Evolutionary conservation across 1,284 basidiomycete species (phyloP).

Genomic region (Moesziomyces antarcticus): DNA sequence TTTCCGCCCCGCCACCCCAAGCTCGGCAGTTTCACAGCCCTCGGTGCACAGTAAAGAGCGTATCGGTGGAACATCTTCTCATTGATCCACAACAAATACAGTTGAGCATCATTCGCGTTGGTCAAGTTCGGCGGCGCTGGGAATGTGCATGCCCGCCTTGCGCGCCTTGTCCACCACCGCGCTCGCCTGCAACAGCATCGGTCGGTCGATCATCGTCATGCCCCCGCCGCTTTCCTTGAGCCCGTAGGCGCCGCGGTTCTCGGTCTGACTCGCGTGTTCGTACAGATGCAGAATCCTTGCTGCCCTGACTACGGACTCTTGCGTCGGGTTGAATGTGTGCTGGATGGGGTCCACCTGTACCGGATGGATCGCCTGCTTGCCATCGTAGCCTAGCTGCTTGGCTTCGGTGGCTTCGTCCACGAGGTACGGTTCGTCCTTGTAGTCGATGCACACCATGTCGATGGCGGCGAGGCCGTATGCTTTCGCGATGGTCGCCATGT

Average conservation of each 20-base stretch:
- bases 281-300: slow-evolving; percentile 74
- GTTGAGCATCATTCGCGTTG: slow-evolving; percentile 2
- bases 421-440: slow-evolving; percentile 79
- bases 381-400: slow-evolving; percentile 62
- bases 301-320: slow-evolving; percentile 81
- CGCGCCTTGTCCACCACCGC: slow-evolving; percentile 75
- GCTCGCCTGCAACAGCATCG: slow-evolving; percentile 71
- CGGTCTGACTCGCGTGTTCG: slow-evolving; percentile 68
- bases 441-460: slow-evolving; percentile 86
- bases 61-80: too few relatives aligned
- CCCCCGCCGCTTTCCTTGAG: slow-evolving; percentile 72
- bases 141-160: slow-evolving; percentile 76
- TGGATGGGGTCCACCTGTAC: slow-evolving; percentile 84
- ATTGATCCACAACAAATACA: background rate
- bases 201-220: slow-evolving; percentile 78
- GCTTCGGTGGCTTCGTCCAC: slow-evolving; percentile 79
- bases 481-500: slow-evolving; percentile 84
- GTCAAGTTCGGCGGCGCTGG: slow-evolving; percentile 57
- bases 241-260: slow-evolving; percentile 74
- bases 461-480: slow-evolving; percentile 86
- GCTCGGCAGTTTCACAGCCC: background rate
- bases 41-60: too few relatives aligned
- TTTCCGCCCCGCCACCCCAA: background rate
- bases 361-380: slow-evolving; percentile 89
- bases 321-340: slow-evolving; percentile 78